Conservation (phyloP, 495 filamentous ascomycete species). For the Xylaria palmicola region DNA sequence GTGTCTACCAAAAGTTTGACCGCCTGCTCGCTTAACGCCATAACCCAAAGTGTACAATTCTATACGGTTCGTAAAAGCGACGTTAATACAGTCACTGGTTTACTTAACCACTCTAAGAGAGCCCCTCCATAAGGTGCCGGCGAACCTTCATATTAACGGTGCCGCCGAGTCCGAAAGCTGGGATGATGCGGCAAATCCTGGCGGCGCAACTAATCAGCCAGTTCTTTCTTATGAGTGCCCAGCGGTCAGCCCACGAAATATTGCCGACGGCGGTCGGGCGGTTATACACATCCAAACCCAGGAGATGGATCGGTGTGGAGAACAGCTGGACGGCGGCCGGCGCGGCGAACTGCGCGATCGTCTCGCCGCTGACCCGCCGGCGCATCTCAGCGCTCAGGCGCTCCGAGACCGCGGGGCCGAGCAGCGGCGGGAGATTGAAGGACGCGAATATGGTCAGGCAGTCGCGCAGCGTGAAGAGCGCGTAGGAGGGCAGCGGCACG, state of each 20-base stretch:
- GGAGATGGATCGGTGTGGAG: slow-evolving; percentile 83
- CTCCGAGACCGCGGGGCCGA: slow-evolving; percentile 64
- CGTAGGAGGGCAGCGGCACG: slow-evolving; percentile 63
- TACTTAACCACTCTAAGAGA: slow-evolving; percentile 20
- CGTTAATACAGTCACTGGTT: neutral
- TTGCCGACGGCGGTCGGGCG: slow-evolving; percentile 48
- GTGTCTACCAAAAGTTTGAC: neutral
- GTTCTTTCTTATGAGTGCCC: slow-evolving; percentile 65
- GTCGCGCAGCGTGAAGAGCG: slow-evolving; percentile 80
- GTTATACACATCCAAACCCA: slow-evolving; percentile 90
- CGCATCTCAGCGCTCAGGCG: slow-evolving; percentile 50
- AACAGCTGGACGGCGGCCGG: slow-evolving; percentile 79
- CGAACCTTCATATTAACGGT: slow-evolving; percentile 81
- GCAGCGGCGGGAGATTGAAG: slow-evolving; percentile 82
- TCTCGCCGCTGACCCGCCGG: slow-evolving; percentile 43
- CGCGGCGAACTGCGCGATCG: slow-evolving; percentile 75
- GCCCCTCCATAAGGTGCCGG: slow-evolving; percentile 46
- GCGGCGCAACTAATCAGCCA: slow-evolving; percentile 76
- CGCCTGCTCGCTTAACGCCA: slow-evolving; percentile 1
- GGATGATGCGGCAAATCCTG: slow-evolving; percentile 86
- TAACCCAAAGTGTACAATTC: neutral
- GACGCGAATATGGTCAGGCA: slow-evolving; percentile 89
- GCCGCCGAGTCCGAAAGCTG: slow-evolving; percentile 90
- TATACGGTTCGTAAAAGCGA: neutral
- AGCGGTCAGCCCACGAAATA: slow-evolving; percentile 54